Base-by-base conservation (phyloP, 169 alveolate genomes). In the Toxoplasma gondii region DNA sequence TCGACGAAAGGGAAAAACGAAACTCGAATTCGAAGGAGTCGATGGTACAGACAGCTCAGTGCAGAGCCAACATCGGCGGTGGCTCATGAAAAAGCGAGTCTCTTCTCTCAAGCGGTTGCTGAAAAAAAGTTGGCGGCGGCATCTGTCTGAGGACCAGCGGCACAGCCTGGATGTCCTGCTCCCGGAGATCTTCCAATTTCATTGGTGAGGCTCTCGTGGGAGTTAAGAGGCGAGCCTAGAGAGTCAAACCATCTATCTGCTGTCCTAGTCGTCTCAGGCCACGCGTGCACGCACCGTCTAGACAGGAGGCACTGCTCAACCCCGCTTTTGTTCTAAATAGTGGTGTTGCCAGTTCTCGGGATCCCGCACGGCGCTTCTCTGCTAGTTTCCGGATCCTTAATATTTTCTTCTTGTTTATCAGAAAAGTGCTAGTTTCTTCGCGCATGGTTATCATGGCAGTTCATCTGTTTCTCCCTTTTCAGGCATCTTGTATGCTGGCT, bases 401-500 rank as follows among this genome's bases (percentile, higher is more conserved):
- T n/a, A n/a, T n/a, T n/a, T n/a, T n/a, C n/a, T n/a, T n/a, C n/a
- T n/a, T n/a, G n/a, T n/a, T n/a, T n/a, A n/a, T n/a, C n/a, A n/a
- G n/a, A n/a, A n/a, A n/a, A n/a, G n/a, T n/a, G n/a, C n/a, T 12
- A 12, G 58, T 49, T 4, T 49, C 58, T 49, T 4, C 58, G 58
- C 12, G 58, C 58, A 4, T 49, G 12, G n/a, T n/a, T n/a, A n/a
- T n/a, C n/a, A n/a, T n/a, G n/a, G n/a, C n/a, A n/a, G n/a, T n/a
- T n/a, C n/a, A n/a, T n/a, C 58, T 12, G 12, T 49, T 12, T 4
- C 22, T 78, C 2, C n/a, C 22, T 38, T 36, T 78, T 16, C 86
- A 78, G 86, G 86, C 86, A 78, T 78, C 86, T 78, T 16, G 49
- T n/a, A 1, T 78, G 86, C 86, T 78, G 86, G 86, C n/a, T 36